These are phyloP conservation scores for Pelargonium myrrhifolium DNA, from an alignment of 441 rosid species.

Conservation along the genomic window DNA sequence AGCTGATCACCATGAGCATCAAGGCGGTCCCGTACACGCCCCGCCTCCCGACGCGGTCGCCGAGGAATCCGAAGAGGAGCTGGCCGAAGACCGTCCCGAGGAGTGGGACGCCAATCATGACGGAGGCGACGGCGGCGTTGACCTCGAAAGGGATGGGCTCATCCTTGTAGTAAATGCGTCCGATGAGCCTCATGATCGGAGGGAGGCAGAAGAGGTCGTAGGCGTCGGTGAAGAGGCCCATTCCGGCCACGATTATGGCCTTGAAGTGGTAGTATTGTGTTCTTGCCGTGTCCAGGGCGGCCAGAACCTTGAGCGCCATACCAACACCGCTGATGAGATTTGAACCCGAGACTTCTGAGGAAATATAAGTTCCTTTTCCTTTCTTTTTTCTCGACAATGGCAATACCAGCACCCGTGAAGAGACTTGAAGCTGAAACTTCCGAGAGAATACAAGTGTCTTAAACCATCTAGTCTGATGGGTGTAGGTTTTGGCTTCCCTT, in stretches of 20 bases:
- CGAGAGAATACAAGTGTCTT: too few species aligned
- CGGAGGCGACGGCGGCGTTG: conserved; percentile 19
- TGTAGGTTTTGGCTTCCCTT: neutral
- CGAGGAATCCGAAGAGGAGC: conserved; percentile 51
- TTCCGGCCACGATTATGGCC: conserved; percentile 73
- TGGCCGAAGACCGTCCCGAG: conserved; percentile 59
- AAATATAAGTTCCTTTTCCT: too few species aligned
- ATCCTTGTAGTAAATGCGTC: conserved; percentile 42
- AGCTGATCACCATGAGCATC: conserved; percentile 46
- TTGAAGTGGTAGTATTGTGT: conserved; percentile 69
- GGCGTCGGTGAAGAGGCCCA: conserved; percentile 78
- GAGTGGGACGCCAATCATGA: conserved; percentile 37
- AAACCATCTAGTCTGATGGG: too few species aligned
- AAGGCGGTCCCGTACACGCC: conserved; percentile 55
- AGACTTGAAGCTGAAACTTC: too few species aligned
- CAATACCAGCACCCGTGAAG: too few species aligned
- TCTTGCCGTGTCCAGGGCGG: conserved; percentile 52
- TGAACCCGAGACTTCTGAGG: too few species aligned
- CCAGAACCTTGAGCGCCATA: conserved; percentile 41
- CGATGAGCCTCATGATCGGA: conserved; percentile 43
- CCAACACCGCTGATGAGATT: too few species aligned
- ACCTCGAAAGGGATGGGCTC: conserved; percentile 1
- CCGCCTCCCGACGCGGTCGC: conserved; percentile 54
- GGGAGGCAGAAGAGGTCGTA: conserved; percentile 77
- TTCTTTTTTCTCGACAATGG: too few species aligned